Conservation (phyloP, 768 basidiomycete genomes). For the Leccinum variicolor region DNA sequence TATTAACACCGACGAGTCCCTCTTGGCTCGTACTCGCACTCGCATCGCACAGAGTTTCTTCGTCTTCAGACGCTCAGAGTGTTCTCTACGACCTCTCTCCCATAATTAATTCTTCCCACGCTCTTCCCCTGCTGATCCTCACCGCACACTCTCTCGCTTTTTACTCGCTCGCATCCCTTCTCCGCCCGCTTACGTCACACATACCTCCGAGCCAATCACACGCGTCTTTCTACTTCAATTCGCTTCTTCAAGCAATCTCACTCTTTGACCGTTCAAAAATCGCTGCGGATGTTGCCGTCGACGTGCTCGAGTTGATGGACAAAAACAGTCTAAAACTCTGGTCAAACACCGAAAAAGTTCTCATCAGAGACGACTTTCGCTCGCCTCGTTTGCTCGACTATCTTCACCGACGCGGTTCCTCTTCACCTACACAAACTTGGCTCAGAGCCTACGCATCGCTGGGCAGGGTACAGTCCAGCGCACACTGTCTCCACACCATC, state of each 20-base stretch:
- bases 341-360: slow-evolving; percentile 38
- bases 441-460: slow-evolving; percentile 20
- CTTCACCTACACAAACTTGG: not conserved
- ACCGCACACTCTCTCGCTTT: slow-evolving; percentile 46
- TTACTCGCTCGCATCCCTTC: slow-evolving; percentile 44
- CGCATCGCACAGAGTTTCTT: slow-evolving; percentile 43
- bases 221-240: slow-evolving; percentile 44
- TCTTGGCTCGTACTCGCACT: slow-evolving; percentile 56
- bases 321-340: slow-evolving; percentile 34
- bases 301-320: slow-evolving; percentile 47
- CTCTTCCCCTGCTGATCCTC: slow-evolving; percentile 14
- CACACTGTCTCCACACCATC: slow-evolving; percentile 40
- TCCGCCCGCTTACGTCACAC: slow-evolving; percentile 42
- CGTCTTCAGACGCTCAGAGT: slow-evolving; percentile 42
- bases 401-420: slow-evolving; percentile 29
- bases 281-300: slow-evolving; percentile 37
- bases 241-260: slow-evolving; percentile 50
- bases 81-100: slow-evolving; percentile 42
- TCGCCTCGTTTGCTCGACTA: slow-evolving; percentile 47
- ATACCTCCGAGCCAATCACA: slow-evolving; percentile 27
- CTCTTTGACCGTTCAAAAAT: slow-evolving; percentile 39
- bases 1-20: slow-evolving; percentile 32
- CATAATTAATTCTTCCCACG: slow-evolving; percentile 6
- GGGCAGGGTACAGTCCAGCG: slow-evolving; percentile 37
- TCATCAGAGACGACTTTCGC: slow-evolving; percentile 51